Evolutionary conservation across 164 flowering plant species (phyloP), one percentile per base, ranked within the genome.

Genomic region (Aristolochia contorta): DNA sequence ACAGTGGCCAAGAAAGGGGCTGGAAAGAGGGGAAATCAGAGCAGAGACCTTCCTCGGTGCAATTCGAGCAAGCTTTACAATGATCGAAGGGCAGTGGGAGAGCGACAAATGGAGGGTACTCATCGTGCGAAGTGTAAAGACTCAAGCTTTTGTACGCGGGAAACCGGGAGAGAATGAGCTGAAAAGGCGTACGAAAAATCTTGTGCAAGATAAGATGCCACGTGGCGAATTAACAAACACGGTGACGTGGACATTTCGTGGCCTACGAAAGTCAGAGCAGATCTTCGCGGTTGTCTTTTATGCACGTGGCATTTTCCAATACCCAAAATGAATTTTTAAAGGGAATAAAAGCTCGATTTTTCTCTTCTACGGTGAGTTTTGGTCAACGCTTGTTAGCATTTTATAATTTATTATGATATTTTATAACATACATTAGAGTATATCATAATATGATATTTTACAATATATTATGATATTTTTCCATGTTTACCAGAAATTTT

Each of bases 221-320:
- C 62, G 61, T 52, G 48, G 41, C 10, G 20, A 18, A 0, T 19
- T 1, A 7, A 20, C n/a, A 24, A 15, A 13, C 18, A 33, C 20
- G 47, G 16, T 32, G 47, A 58, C 62, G 62, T 65, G 67, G 56
- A 14, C 22, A 4, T 24, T 65, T 65, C 13, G 32, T 24, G 12
- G n/a, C 62, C 62, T 16, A 37, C 12, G 43, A 10, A 37, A 37
- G 43, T 37, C 9, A 10, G 12, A 37, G 12, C 43, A 8, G 43
- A 37, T 37, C 43, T 32, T 10, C 12, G 12, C 43, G 43, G 43
- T 37, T 10, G 43, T 37, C 43, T 37, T 37, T 37, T 10, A 6
- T 37, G 43, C 43, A 37, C 43, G 43, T 3, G 7, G 33, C 3
- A n/a, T n/a, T n/a, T n/a, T n/a, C n/a, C n/a, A n/a, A n/a, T n/a